Conservation (phyloP, 2,329 filamentous ascomycete genomes). For the Biscogniauxia marginata region DNA sequence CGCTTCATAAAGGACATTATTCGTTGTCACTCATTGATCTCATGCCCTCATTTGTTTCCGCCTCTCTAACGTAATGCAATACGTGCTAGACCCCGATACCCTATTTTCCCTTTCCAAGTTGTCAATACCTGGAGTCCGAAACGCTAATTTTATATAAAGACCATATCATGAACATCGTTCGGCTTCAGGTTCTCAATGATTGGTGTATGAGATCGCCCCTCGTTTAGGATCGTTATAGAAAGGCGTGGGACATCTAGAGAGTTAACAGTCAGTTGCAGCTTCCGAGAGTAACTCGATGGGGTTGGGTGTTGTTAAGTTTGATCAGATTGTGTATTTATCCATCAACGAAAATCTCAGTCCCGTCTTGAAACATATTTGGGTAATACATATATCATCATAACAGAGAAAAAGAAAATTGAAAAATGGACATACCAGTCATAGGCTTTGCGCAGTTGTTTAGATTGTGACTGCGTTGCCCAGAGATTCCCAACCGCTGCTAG, state of each 20-base stretch:
- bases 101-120: not conserved
- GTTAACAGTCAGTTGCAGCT: too few species aligned
- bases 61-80: not conserved
- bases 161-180: too few species aligned
- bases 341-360: slow-evolving; percentile 34
- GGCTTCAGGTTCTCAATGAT: too few species aligned
- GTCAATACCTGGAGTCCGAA: too few species aligned
- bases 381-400: slow-evolving; percentile 30
- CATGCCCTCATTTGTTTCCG: not conserved
- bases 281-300: not conserved
- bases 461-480: slow-evolving; percentile 42
- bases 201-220: too few species aligned
- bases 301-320: not conserved
- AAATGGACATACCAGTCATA: slow-evolving; percentile 13
- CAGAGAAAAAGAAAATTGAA: slow-evolving; percentile 4
- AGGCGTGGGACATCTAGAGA: too few species aligned
- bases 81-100: too few species aligned
- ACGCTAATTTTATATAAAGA: too few species aligned
- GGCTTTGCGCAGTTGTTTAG: slow-evolving; percentile 14
- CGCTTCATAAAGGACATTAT: not conserved
- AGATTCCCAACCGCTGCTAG: slow-evolving; percentile 60
- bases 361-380: slow-evolving; percentile 37
- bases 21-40: not conserved
- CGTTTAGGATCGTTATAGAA: too few species aligned
- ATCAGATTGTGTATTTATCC: slow-evolving; percentile 27